phyloP scores from a whole-genome alignment of 345 rosid species.

The Atalantia buxifolia region DNA sequence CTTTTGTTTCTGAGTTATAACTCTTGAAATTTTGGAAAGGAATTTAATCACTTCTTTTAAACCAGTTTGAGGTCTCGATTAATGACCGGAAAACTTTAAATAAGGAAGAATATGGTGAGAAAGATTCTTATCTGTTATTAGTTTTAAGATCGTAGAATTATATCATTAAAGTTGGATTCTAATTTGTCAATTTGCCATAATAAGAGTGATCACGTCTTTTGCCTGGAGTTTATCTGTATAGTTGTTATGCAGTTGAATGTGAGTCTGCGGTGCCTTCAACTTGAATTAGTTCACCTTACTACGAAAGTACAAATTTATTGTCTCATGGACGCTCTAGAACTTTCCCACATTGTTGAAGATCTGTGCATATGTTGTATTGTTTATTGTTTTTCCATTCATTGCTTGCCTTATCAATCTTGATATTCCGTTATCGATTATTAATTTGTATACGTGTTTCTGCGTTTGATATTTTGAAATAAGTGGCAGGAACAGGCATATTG shows the following conservation, averaged over 20 bases:
- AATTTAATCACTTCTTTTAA: background rate
- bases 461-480: background rate
- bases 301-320: background rate
- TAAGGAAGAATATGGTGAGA: background rate
- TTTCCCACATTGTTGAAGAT: background rate
- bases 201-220: background rate
- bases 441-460: background rate
- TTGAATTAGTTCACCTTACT: constrained; percentile 1
- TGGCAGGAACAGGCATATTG: background rate
- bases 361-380: background rate
- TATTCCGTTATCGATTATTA: background rate
- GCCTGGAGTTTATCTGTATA: background rate
- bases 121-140: background rate
- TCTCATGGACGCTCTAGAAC: background rate
- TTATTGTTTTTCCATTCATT: background rate
- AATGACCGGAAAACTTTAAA: background rate
- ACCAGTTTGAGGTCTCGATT: background rate
- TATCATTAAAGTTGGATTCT: background rate
- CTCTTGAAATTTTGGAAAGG: background rate
- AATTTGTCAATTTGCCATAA: background rate
- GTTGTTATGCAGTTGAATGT: background rate
- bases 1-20: background rate
- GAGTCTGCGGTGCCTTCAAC: background rate
- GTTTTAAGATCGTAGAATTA: background rate
- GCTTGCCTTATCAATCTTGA: background rate